These are phyloP conservation scores for Neurospora sp. DNA, from an alignment of 495 filamentous ascomycete genomes.

Conservation along the genomic window DNA sequence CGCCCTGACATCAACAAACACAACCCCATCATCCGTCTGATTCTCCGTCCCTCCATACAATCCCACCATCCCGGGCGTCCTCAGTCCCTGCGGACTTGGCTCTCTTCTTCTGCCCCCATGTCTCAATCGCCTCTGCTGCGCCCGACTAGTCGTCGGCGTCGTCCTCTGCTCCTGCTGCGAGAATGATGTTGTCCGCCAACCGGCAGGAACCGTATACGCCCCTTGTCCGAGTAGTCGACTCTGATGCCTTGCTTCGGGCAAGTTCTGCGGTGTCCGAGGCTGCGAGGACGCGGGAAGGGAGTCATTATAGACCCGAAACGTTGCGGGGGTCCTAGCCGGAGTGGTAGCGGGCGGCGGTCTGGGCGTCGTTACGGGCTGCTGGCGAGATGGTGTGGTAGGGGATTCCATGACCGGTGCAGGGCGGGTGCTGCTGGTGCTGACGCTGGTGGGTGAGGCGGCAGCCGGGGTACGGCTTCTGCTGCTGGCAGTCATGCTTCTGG, in stretches of 20 bases:
- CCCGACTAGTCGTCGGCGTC: conserved; percentile 4
- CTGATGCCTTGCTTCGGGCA: conserved; percentile 40
- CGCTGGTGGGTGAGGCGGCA: neutral
- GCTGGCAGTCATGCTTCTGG: neutral
- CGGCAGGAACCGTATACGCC: conserved; percentile 34
- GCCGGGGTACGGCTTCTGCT: neutral
- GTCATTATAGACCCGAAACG: conserved; percentile 41
- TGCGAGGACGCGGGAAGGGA: conserved; percentile 36
- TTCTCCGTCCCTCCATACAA: conserved; percentile 40
- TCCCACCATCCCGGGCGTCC: conserved; percentile 28
- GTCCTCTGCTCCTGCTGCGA: conserved; percentile 7
- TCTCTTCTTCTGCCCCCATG: conserved; percentile 8
- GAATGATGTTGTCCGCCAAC: conserved; percentile 6
- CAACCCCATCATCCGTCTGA: conserved; percentile 24
- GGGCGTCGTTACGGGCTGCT: neutral
- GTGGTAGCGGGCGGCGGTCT: neutral
- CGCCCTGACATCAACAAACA: conserved; percentile 20
- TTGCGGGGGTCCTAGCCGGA: neutral
- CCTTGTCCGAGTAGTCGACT: conserved; percentile 28
- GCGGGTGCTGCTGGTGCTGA: neutral
- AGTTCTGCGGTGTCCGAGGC: conserved; percentile 44
- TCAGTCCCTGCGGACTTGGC: conserved; percentile 24
- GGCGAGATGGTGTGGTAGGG: neutral
- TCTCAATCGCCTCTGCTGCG: neutral
- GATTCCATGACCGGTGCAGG: neutral